A percentile compares a stretch with the other conserved stretches of the same genome.
Conservation (phyloP, 345 rosid genomes). For the Lumnitzera littorea region DNA sequence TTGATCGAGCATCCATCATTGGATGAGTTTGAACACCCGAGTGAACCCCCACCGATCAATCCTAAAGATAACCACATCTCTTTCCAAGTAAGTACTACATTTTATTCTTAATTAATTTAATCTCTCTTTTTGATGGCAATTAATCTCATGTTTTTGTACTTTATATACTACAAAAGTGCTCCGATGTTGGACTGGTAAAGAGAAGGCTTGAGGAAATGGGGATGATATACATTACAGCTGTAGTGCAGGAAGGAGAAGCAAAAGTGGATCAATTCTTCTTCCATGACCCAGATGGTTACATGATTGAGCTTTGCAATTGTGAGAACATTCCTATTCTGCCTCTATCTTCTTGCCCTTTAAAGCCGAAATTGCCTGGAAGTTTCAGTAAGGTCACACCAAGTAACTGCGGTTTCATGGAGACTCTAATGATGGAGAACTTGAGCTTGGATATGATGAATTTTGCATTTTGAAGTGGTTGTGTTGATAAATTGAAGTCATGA, state of each 20-base stretch:
- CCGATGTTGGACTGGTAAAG: slow-evolving; percentile 38
- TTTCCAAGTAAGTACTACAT: slow-evolving; percentile 3
- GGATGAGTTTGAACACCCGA: slow-evolving; percentile 28
- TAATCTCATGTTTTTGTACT: background rate
- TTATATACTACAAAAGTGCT: slow-evolving; percentile 21
- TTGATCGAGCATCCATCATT: slow-evolving; percentile 43
- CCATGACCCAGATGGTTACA: slow-evolving; percentile 64
- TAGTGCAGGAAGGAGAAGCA: slow-evolving; percentile 42
- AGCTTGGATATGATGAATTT: slow-evolving; percentile 58
- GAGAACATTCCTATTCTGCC: slow-evolving; percentile 45
- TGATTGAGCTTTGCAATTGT: slow-evolving; percentile 55
- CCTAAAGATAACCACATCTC: slow-evolving; percentile 45
- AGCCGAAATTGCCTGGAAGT: slow-evolving; percentile 17
- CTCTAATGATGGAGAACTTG: slow-evolving; percentile 45
- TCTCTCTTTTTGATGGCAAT: too few relatives aligned
- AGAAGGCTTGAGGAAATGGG: slow-evolving; percentile 41
- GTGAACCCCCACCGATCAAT: slow-evolving; percentile 36
- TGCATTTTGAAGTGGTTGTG: slow-evolving; percentile 22
- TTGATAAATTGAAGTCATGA: too few relatives aligned
- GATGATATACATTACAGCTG: slow-evolving; percentile 36
- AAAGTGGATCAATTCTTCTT: slow-evolving; percentile 51
- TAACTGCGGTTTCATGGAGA: slow-evolving; percentile 43
- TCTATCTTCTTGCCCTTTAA: slow-evolving; percentile 30
- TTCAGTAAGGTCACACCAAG: slow-evolving; percentile 25
- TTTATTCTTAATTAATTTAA: too few relatives aligned